These are phyloP conservation scores for Plasmodium gaboni DNA, from an alignment of 169 alveolate genomes.

Conservation along the genomic window DNA sequence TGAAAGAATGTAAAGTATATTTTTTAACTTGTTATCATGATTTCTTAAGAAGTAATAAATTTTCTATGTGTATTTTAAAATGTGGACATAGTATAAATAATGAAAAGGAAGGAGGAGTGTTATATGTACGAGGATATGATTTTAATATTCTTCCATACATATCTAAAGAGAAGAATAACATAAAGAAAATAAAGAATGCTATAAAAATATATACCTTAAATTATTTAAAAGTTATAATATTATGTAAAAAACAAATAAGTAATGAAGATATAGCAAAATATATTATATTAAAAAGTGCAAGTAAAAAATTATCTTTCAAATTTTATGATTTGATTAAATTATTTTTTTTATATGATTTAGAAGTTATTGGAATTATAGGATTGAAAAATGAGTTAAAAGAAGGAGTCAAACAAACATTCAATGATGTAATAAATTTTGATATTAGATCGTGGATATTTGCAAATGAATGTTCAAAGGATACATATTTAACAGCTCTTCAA, in stretches of 20 bases:
- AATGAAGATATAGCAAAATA: conserved; percentile 74
- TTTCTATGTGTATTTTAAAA: conserved; percentile 64
- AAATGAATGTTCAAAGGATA: conserved; percentile 66
- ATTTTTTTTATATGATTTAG: conserved; percentile 57
- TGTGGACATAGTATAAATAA: conserved; percentile 3
- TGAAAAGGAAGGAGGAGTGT: conserved; percentile 23
- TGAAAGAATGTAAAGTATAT: conserved; percentile 33
- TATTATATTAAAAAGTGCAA: conserved; percentile 33
- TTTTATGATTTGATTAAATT: conserved; percentile 60
- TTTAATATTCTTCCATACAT: conserved; percentile 53
- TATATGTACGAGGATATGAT: conserved; percentile 75
- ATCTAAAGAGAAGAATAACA: conserved; percentile 42
- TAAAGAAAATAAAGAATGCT: conserved; percentile 46
- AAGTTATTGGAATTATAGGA: conserved; percentile 71
- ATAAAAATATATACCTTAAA: conserved; percentile 63
- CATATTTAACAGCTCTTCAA: conserved; percentile 67
- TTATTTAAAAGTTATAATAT: conserved; percentile 58
- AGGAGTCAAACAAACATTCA: conserved; percentile 67
- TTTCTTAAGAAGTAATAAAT: conserved; percentile 61
- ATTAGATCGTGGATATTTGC: conserved; percentile 75
- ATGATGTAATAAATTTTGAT: conserved; percentile 59
- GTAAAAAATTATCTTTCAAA: conserved; percentile 36
- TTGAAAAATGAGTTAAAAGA: conserved; percentile 59
- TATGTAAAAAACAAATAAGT: conserved; percentile 66
- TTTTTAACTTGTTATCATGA: conserved; percentile 69